Evolutionary conservation across 164 flowering plant genomes (phyloP), one percentile per base, ranked within the genome.

Genomic region (Houttuynia cordata): DNA sequence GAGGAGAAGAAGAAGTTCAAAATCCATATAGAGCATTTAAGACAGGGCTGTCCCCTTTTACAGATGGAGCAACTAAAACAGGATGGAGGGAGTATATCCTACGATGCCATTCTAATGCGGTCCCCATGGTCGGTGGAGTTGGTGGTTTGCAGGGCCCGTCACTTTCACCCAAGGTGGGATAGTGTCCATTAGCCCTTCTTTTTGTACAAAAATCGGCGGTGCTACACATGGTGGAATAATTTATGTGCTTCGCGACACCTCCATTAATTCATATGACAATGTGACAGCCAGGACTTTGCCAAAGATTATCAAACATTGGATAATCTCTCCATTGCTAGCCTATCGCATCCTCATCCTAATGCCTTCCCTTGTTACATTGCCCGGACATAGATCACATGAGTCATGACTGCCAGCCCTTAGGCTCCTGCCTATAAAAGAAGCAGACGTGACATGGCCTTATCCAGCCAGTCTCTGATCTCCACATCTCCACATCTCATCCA

Each of bases 201-300:
- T 45, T 45, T 45, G 1, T 10, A 12, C 17, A 12, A 45, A 45
- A 45, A 45, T 45, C 17, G 49, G 5, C 49, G 49, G 3, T 45
- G 13, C 49, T 7, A 54, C 65, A 62, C 65, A 42, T 54, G 65
- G 42, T 0, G 65, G 20, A 22, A 53, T 41, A 57, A 62, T 62
- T 45, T 12, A 62, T 62, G 54, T 17, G 52, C 59, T 62, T 54
- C 59, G n/a, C 47, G 65, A 62, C 65, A 24, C 24, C 39, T 62
- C 65, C 59, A 62, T 41, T 17, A 55, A 54, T 23, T 18, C 59
- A 55, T n/a, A n/a, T 24, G 59, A 22, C 52, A 55, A 58, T 22
- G 30, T 24, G 65, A 25, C 25, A 37, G 51, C 51, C 58, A 14
- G 47, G 51, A 22, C 22, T 24, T n/a, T n/a, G n/a, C n/a, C n/a